Percentiles rank a stretch among this genome's conserved stretches.
phyloP scores from a whole-genome alignment of 108 stramenopile genomes.

The Ochromonas danica region DNA sequence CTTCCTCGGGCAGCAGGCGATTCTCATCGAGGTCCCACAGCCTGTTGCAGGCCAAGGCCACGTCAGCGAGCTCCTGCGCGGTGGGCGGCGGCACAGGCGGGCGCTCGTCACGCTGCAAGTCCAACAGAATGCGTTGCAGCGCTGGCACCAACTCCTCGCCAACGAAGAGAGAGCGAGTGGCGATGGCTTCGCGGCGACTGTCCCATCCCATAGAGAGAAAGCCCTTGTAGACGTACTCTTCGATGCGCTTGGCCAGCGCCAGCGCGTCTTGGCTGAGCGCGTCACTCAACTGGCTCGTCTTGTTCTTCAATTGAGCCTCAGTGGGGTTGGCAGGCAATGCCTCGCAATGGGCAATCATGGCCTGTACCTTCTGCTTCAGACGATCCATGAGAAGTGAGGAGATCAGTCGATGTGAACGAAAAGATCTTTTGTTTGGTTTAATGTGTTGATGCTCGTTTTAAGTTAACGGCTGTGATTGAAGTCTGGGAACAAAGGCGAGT shows the following conservation, averaged over 20 bases:
- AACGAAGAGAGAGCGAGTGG: neutral
- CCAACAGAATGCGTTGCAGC: neutral
- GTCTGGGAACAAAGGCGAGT: too few relatives aligned
- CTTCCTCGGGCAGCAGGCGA: conserved; percentile 66
- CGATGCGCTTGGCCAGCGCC: neutral
- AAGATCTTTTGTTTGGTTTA: too few relatives aligned
- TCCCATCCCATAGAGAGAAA: neutral
- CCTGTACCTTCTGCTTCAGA: neutral
- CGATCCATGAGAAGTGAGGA: neutral
- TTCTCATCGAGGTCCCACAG: conserved; percentile 83
- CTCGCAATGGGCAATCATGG: neutral
- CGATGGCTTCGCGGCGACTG: neutral
- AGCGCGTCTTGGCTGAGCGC: neutral
- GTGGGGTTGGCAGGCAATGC: neutral
- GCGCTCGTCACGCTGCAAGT: neutral
- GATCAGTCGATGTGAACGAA: too few relatives aligned
- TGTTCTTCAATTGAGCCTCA: neutral
- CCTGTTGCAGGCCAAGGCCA: conserved; percentile 63
- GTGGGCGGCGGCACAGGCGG: conserved; percentile 30
- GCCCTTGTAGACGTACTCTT: neutral
- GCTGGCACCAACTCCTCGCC: neutral
- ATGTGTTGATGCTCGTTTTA: too few relatives aligned
- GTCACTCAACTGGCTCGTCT: neutral
- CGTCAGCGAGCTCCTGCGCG: conserved; percentile 44
- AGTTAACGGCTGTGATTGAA: too few relatives aligned